Conservation (phyloP, 2,329 filamentous ascomycete species). For the Mycosphaerella arachidis region DNA sequence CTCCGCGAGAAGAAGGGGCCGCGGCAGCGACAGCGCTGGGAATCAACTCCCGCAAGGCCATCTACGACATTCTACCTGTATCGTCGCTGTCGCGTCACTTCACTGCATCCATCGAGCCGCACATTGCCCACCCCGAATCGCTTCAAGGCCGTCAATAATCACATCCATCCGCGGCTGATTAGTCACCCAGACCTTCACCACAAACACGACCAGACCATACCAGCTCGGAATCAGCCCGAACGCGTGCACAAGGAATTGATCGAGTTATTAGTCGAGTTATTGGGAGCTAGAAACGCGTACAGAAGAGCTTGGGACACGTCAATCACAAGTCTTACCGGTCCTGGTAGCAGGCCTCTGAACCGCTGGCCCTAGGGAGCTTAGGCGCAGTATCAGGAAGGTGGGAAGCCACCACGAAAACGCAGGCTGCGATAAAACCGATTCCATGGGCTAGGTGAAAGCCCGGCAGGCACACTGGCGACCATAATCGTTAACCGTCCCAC, state of each 20-base stretch:
- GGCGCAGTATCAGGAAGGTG: neutral
- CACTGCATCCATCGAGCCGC: constrained; percentile 13
- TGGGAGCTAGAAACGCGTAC: constrained; percentile 14
- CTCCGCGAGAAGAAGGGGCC: neutral
- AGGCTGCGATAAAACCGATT: constrained; percentile 4
- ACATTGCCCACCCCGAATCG: constrained; percentile 6
- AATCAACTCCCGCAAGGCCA: constrained; percentile 1
- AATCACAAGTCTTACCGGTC: constrained; percentile 13
- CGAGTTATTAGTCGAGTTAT: constrained; percentile 2
- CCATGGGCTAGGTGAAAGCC: constrained; percentile 18
- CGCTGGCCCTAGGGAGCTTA: constrained; percentile 3
- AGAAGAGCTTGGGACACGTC: constrained; percentile 14
- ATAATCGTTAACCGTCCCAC: constrained; percentile 30
- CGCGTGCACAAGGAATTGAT: neutral
- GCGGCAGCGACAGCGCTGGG: neutral
- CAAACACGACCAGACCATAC: constrained; percentile 14
- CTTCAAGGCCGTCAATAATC: constrained; percentile 4
- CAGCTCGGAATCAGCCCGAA: constrained; percentile 7
- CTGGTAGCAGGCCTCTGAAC: constrained; percentile 6
- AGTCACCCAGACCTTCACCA: constrained; percentile 11
- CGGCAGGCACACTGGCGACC: constrained; percentile 31
- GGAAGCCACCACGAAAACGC: neutral
- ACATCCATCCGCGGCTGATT: constrained; percentile 9
- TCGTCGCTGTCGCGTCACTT: constrained; percentile 16
- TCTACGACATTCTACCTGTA: constrained; percentile 2